Base-by-base conservation (phyloP, 208 protist genomes). In the Spongospora subterranea region DNA sequence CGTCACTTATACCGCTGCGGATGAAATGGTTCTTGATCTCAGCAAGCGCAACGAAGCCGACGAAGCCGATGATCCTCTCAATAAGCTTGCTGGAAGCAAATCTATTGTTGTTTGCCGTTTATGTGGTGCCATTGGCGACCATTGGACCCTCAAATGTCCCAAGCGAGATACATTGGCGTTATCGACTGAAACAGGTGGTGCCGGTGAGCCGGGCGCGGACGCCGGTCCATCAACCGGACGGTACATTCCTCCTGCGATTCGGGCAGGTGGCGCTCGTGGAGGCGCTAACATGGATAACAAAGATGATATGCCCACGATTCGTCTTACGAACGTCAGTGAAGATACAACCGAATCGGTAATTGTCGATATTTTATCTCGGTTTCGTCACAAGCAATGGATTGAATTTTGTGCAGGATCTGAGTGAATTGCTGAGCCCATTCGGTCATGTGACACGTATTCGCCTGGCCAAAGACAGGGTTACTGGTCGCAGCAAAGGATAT, bases 291-390 rank as follows among this genome's bases (percentile, higher is more conserved):
- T 17, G 20, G n/a, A 45, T 35, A 20, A 6, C 17, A 82, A 82
- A 43, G 71, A 82, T n/a, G 71, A 82, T 43, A 35, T 82, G 71
- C 71, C 71, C n/a, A 82, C 71, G n/a, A 82, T 82, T n/a, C 71
- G 71, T 43, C n/a, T 82, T 35, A 82, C 71, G 17, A 82, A 82
- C n/a, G 17, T 82, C 35, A 82, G 71, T n/a, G 71, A 82, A 43
- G 71, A 82, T n/a, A 82, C 71, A 6, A 82, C 71, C 40, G 71
- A 82, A 82, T 40, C 6, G 17, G 50, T 60, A 60, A n/a, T n/a
- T n/a, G n/a, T n/a, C 24, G 24, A 24, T 60, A 29, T 60, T 24
- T 24, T 60, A 6, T 29, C 24, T 60, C 50, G 6, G 50, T 60
- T 60, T 24, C 50, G 6, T 60, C 13, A 6, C 13, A 24, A 6